Base-by-base conservation (phyloP, 441 rosid species). In the Kokia cookei region DNA sequence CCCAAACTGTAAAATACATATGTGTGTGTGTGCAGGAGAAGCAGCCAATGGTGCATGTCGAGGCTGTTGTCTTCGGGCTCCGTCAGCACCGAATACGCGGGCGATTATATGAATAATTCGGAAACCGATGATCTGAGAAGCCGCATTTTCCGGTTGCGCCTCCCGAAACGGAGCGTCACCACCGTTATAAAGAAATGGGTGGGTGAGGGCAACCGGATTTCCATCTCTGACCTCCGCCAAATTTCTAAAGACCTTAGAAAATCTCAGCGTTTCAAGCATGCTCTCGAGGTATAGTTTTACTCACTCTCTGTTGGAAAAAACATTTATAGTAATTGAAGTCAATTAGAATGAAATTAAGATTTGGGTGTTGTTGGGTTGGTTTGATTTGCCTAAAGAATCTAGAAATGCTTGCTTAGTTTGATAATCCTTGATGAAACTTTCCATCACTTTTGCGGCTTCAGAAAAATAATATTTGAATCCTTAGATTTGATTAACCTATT, bases 101-200 rank as follows among this genome's bases (percentile, higher is more conserved):
- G 83, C 57, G 91, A 90, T 55, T 66, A 76, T 27, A 45, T 50
- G n/a, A 76, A 40, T 55, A 50, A 75, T 2, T 83, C 73, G 55
- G 90, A 82, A 70, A 76, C 72, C 29, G 88, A 89, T 72, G 93
- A 89, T 76, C 82, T 95, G 85, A 89, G 64, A 73, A 85, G 92
- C 83, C 82, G 91, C 76, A 90, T 95, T 67, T 83, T 95, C 75
- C 82, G 92, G 82, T 81, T 93, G 77, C 84, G 98, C 66, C 83
- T 91, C 50, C 97, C 98, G 5, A 95, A 95, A 76, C 83, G 99
- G 71, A 93, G 99, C 71, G 97, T 84, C 47, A 79, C 86, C 65
- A 86, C 89, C 42, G 88, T 93, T 71, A 82, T 95, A 53, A 86
- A 88, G 84, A 95, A 79, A 81, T 95, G 99, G 99, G 74, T 86